phyloP scores from a whole-genome alignment of 345 rosid genomes.

The Gossypium bickii region DNA sequence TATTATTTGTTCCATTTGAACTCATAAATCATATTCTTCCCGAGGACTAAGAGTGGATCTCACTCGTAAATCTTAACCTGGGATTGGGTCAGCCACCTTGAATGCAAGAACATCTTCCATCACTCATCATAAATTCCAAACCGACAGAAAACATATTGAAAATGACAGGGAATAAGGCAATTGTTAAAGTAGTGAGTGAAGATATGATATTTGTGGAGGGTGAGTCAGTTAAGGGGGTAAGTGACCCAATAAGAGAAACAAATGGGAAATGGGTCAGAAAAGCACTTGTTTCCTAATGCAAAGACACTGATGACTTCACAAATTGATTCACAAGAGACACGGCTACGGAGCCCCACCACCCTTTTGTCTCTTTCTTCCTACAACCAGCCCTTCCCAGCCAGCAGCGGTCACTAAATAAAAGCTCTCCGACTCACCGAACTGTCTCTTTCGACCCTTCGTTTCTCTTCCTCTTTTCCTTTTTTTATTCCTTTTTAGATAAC shows the following conservation, averaged over 20 bases:
- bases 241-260: slow-evolving; percentile 16
- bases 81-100: neutral
- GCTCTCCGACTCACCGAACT: slow-evolving; percentile 6
- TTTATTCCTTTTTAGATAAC: neutral
- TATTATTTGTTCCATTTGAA: neutral
- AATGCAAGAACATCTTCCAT: neutral
- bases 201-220: slow-evolving; percentile 30
- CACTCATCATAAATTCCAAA: neutral
- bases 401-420: neutral
- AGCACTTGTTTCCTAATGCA: slow-evolving; percentile 23
- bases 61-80: neutral
- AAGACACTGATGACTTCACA: slow-evolving; percentile 17
- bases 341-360: slow-evolving; percentile 12
- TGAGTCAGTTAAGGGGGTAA: slow-evolving; percentile 34
- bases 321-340: slow-evolving; percentile 8
- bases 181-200: neutral
- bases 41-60: neutral
- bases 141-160: neutral
- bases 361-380: slow-evolving; percentile 4
- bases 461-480: neutral
- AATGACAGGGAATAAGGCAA: neutral
- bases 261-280: neutral
- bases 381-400: slow-evolving; percentile 15
- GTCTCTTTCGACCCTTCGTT: slow-evolving; percentile 6
- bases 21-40: neutral